These are phyloP conservation scores for Mycena filopes DNA, from an alignment of 768 basidiomycete genomes.

Conservation along the genomic window DNA sequence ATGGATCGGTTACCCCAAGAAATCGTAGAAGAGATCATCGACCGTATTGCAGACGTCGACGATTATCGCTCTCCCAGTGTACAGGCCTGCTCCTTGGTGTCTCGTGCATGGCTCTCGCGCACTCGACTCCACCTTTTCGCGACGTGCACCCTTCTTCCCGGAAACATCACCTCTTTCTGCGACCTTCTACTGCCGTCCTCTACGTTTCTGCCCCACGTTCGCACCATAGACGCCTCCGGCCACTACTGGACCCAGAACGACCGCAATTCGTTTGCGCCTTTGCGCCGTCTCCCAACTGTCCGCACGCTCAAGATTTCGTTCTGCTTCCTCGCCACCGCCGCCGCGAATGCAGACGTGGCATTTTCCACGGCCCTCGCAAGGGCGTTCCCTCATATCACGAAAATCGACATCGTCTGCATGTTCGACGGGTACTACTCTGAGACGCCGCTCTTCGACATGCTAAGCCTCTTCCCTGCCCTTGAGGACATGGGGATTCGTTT, in stretches of 20 bases:
- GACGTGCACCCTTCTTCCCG: neutral
- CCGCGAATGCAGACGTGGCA: neutral
- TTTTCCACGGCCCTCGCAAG: neutral
- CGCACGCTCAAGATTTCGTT: neutral
- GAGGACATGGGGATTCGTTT: neutral
- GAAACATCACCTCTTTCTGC: neutral
- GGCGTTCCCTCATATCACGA: neutral
- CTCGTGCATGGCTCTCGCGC: slow-evolving; percentile 51
- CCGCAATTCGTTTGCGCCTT: neutral
- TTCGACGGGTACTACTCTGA: neutral
- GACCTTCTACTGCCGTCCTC: neutral
- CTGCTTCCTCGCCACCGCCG: neutral
- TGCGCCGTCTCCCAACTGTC: neutral
- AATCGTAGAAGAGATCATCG: slow-evolving; percentile 59
- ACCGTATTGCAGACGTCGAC: slow-evolving; percentile 52
- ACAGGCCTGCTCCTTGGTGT: slow-evolving; percentile 50
- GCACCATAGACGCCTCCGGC: neutral
- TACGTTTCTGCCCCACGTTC: neutral
- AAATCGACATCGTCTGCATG: neutral
- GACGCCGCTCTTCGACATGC: neutral
- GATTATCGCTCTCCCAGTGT: slow-evolving; percentile 42
- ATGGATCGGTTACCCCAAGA: slow-evolving; percentile 58
- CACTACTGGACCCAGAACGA: neutral
- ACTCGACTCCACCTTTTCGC: slow-evolving; percentile 53
- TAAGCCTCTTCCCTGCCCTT: neutral